Percentiles rank a stretch among this genome's conserved stretches.
Conservation (phyloP, 768 basidiomycete genomes). For the Russula sp. region DNA sequence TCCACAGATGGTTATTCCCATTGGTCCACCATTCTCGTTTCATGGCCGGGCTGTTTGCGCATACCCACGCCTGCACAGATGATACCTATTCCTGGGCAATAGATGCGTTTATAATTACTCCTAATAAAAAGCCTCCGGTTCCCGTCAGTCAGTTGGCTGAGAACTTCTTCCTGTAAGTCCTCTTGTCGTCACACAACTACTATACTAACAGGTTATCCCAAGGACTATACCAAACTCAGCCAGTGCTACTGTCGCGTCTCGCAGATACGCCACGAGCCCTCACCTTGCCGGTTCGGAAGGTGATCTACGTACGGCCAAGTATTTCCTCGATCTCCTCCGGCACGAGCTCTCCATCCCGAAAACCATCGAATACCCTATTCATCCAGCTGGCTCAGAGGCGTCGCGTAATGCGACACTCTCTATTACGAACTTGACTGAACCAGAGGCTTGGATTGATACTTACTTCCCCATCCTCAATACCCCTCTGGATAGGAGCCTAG, state of each 20-base stretch:
- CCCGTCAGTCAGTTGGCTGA: slow-evolving; percentile 35
- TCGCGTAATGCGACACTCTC: slow-evolving; percentile 62
- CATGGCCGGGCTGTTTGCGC: background rate
- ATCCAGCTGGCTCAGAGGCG: slow-evolving; percentile 56
- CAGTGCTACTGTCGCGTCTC: slow-evolving; percentile 45
- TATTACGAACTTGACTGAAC: slow-evolving; percentile 37
- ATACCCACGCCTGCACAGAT: background rate
- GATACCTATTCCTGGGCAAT: slow-evolving; percentile 8
- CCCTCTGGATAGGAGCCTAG: slow-evolving; percentile 57
- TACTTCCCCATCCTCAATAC: slow-evolving; percentile 89
- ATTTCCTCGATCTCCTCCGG: slow-evolving; percentile 62
- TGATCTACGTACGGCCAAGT: slow-evolving; percentile 56
- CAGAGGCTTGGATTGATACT: slow-evolving; percentile 74
- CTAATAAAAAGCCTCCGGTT: slow-evolving; percentile 16
- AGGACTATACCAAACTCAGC: slow-evolving; percentile 47
- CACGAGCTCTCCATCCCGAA: slow-evolving; percentile 47
- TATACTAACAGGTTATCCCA: background rate
- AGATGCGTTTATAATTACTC: slow-evolving; percentile 22
- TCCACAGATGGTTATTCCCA: slow-evolving; percentile 11
- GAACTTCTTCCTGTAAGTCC: slow-evolving; percentile 38
- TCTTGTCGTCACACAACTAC: background rate
- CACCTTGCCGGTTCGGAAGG: slow-evolving; percentile 53
- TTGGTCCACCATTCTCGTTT: background rate
- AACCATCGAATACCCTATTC: slow-evolving; percentile 45
- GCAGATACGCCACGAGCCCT: slow-evolving; percentile 44